These are phyloP conservation scores for Chernovozyma aurita DNA, from an alignment of 1,139 yeast species.

Conservation along the genomic window DNA sequence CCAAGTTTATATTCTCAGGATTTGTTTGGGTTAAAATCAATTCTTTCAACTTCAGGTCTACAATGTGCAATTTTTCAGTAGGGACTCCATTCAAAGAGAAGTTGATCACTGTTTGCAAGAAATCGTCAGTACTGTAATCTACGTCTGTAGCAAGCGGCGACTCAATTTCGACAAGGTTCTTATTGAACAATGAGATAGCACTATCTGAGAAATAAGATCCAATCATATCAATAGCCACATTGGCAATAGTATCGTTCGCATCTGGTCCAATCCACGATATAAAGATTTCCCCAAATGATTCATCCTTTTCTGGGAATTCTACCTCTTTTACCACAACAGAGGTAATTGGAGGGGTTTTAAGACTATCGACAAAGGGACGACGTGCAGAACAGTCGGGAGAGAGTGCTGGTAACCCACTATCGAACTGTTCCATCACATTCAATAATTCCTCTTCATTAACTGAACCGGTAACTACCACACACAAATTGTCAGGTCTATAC, in stretches of 20 bases:
- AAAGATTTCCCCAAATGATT: conserved; percentile 71
- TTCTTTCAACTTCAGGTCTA: conserved; percentile 48
- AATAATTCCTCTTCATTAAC: conserved; percentile 72
- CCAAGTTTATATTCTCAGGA: conserved; percentile 53
- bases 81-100: conserved; percentile 75
- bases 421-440: conserved; percentile 58
- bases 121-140: conserved; percentile 68
- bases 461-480: conserved; percentile 79
- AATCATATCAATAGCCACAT: conserved; percentile 66
- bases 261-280: conserved; percentile 85
- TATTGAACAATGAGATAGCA: conserved; percentile 63
- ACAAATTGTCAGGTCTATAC: conserved; percentile 82
- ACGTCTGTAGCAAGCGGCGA: conserved; percentile 78
- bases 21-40: conserved; percentile 49
- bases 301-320: conserved; percentile 88
- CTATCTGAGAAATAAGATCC: conserved; percentile 77
- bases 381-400: background rate
- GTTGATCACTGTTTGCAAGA: conserved; percentile 52
- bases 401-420: conserved; percentile 45
- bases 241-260: conserved; percentile 46
- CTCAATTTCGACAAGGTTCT: conserved; percentile 71
- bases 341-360: conserved; percentile 37
- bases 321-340: conserved; percentile 44
- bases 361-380: conserved; percentile 83
- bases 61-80: conserved; percentile 49